Percentiles rank a stretch among this genome's conserved stretches.
These are phyloP conservation scores for Eucalyptus curtisii DNA, from an alignment of 345 rosid species.

Conservation along the genomic window DNA sequence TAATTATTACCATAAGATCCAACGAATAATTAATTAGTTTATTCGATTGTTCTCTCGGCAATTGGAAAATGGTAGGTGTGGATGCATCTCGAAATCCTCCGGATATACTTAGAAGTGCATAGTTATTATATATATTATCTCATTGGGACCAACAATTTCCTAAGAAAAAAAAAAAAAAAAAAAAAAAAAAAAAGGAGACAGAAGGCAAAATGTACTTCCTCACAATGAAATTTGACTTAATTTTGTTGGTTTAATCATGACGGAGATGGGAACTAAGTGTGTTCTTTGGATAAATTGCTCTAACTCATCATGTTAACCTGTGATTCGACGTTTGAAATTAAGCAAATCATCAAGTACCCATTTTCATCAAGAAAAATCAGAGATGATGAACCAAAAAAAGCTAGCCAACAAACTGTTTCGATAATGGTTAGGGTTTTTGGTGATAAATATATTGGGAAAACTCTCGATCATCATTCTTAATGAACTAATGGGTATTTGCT, in stretches of 20 bases:
- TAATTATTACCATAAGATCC: neutral
- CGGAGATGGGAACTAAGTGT: neutral
- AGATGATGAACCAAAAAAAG: neutral
- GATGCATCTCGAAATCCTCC: neutral
- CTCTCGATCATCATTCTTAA: neutral
- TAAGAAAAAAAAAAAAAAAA: neutral
- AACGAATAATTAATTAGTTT: neutral
- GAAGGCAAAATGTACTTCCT: neutral
- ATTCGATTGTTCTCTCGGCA: neutral
- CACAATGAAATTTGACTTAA: neutral
- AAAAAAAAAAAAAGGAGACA: neutral
- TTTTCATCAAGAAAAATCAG: neutral
- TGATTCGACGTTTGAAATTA: neutral
- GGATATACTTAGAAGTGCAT: neutral
- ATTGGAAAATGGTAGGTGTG: neutral
- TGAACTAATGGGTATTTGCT: neutral
- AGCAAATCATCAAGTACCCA: fast-evolving
- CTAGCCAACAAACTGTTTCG: neutral
- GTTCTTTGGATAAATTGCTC: neutral
- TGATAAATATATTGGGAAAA: neutral
- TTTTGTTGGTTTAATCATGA: neutral
- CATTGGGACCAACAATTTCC: neutral
- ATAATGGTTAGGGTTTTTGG: neutral
- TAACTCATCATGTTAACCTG: fast-evolving
- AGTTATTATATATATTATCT: neutral